A percentile compares a stretch with the other conserved stretches of the same genome.
Conservation (phyloP, 2,329 filamentous ascomycete species). For the Aotearoamyces nothofagi region DNA sequence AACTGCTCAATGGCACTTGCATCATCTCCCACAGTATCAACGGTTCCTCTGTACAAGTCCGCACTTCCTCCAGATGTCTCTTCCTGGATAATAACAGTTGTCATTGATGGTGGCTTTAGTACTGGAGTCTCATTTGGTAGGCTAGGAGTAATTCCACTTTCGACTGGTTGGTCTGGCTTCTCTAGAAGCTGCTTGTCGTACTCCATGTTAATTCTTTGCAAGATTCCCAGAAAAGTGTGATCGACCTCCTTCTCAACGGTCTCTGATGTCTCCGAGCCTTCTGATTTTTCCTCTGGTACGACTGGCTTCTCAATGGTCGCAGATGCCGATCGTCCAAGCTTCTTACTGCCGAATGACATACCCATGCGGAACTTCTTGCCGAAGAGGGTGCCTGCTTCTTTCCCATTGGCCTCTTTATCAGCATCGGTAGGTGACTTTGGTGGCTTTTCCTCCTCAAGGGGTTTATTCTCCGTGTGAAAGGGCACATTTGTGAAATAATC, state of each 20-base stretch:
- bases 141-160: constrained; percentile 52
- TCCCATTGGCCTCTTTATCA: constrained; percentile 44
- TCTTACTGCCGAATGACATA: constrained; percentile 70
- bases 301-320: constrained; percentile 57
- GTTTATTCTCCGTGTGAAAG: constrained; percentile 31
- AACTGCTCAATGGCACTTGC: constrained; percentile 73
- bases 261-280: constrained; percentile 39
- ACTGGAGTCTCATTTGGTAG: constrained; percentile 61
- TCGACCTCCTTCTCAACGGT: constrained; percentile 59
- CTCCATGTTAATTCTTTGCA: constrained; percentile 57
- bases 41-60: constrained; percentile 83
- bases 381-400: constrained; percentile 50
- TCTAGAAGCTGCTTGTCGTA: constrained; percentile 56
- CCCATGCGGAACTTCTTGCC: constrained; percentile 65
- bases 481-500: constrained; percentile 64
- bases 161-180: constrained; percentile 34
- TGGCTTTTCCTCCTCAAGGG: constrained; percentile 25
- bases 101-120: constrained; percentile 53
- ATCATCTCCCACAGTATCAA: constrained; percentile 61
- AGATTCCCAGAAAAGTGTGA: constrained; percentile 56
- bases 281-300: constrained; percentile 50
- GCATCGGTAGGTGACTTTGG: constrained; percentile 36
- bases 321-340: constrained; percentile 55
- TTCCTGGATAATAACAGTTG: constrained; percentile 54
- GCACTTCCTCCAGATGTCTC: constrained; percentile 55